Base-by-base conservation (phyloP, 2,329 filamentous ascomycete genomes). In the Rutstroemia sp. region DNA sequence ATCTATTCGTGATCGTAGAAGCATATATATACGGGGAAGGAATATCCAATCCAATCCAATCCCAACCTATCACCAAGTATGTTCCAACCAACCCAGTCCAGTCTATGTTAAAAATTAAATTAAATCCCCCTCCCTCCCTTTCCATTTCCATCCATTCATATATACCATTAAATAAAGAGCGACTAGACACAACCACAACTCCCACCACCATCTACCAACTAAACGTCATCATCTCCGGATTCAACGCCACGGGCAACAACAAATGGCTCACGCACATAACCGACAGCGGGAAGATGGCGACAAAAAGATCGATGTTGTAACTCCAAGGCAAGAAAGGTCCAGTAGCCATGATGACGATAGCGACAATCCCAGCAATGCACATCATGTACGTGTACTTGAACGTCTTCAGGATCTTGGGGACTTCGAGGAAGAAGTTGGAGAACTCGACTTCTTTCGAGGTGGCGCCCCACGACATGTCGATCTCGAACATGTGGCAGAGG, bases 391-490 rank as follows among this genome's bases (percentile, higher is more conserved):
- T 55, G 17, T 51, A 58, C 27, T 56, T 58, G 53, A 58, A 58
- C 5, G 39, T 44, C 19, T 46, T 53, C 10, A 52, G 27, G 5
- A 58, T 34, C 42, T 56, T 52, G 12, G 42, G 40, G 10, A 58
- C 39, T 19, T 50, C 54, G 3, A 52, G 14, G 46, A 54, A 57
- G 58, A 63, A 61, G 5, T 54, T 54, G 23, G 54, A 54, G 23
- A 55, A 48, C 65, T 89, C 86, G 42, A 81, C 81, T 73, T 94
- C 89, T 73, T 94, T 94, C 48, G 83, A 80, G 0, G 89, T 94
- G 2, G 88, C 83, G 45, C 88, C 88, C 89, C 89, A 94, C 3
- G 80, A 81, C 84, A 92, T 92, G 72, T 92, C 80, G 68, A 92
- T 83, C 72, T 87, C 82, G 69, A 92, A 88, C 79, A 92, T 88